phyloP scores from a whole-genome alignment of 2,329 filamentous ascomycete genomes.

The Lecanosticta acicola region DNA sequence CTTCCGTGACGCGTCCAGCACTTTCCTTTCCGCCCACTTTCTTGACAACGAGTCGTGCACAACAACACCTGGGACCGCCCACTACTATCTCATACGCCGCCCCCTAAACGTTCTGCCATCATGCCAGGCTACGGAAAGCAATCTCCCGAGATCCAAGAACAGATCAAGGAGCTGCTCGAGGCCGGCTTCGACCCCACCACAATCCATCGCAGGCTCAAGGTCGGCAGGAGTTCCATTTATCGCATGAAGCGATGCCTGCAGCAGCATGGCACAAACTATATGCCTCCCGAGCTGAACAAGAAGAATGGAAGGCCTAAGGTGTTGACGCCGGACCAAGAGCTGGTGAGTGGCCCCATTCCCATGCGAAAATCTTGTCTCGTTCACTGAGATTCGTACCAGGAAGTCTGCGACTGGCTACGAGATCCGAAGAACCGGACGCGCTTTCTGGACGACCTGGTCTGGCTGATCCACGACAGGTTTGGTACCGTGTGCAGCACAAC shows the following conservation, averaged over 20 bases:
- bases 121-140: slow-evolving; percentile 21
- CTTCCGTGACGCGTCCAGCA: no score
- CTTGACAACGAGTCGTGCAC: neutral
- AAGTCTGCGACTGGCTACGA: slow-evolving; percentile 30
- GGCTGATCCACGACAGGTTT: slow-evolving; percentile 32
- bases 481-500: slow-evolving; percentile 32
- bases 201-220: slow-evolving; percentile 31
- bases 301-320: slow-evolving; percentile 33
- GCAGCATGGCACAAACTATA: slow-evolving; percentile 31
- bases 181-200: slow-evolving; percentile 32
- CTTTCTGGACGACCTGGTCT: slow-evolving; percentile 32
- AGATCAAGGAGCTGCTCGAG: slow-evolving; percentile 32
- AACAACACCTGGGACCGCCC: neutral
- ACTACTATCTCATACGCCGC: neutral
- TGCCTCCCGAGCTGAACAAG: slow-evolving; percentile 31
- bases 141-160: slow-evolving; percentile 24
- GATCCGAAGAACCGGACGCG: slow-evolving; percentile 29
- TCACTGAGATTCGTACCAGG: slow-evolving; percentile 14
- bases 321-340: slow-evolving; percentile 29
- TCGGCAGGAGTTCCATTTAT: slow-evolving; percentile 31
- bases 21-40: neutral
- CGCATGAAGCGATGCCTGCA: slow-evolving; percentile 33
- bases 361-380: neutral
- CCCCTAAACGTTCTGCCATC: neutral
- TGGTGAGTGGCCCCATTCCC: slow-evolving; percentile 20